Percentiles rank a stretch among this genome's conserved stretches.
These are phyloP conservation scores for Fusarium zealandicum DNA, from an alignment of 2,329 filamentous ascomycete genomes.

Conservation along the genomic window DNA sequence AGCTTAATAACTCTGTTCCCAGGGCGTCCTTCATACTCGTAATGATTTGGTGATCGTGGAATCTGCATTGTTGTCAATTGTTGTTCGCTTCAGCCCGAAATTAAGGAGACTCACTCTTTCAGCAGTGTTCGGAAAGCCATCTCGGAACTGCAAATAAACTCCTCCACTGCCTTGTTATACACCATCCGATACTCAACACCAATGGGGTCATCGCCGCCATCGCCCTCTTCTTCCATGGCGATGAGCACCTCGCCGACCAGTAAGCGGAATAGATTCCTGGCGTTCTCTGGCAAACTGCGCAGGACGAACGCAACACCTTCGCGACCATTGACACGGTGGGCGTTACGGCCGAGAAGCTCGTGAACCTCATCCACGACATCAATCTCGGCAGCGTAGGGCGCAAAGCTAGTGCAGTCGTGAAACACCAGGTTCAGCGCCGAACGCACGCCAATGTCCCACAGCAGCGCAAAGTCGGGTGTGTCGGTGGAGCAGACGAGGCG, in stretches of 20 bases:
- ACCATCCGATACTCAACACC: constrained; percentile 90
- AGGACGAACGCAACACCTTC: constrained; percentile 93
- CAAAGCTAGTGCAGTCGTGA: constrained; percentile 93
- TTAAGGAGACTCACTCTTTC: constrained; percentile 73
- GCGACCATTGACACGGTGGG: constrained; percentile 81
- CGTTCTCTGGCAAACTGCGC: constrained; percentile 89
- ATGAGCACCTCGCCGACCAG: constrained; percentile 85
- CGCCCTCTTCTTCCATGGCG: constrained; percentile 68
- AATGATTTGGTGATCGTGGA: constrained; percentile 98
- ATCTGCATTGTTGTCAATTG: constrained; percentile 58
- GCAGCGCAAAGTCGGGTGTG: constrained; percentile 82
- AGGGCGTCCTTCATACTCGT: constrained; percentile 84
- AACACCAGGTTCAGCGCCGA: constrained; percentile 86
- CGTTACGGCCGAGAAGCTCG: constrained; percentile 81
- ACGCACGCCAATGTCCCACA: constrained; percentile 89
- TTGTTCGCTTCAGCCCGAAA: neutral
- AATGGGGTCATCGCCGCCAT: constrained; percentile 58
- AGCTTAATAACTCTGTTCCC: constrained; percentile 83
- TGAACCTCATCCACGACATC: constrained; percentile 92
- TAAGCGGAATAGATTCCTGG: constrained; percentile 83
- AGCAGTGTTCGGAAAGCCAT: constrained; percentile 93
- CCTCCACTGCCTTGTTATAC: constrained; percentile 94
- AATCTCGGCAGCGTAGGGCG: constrained; percentile 73
- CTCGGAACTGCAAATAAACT: constrained; percentile 96
- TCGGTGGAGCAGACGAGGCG: constrained; percentile 82